phyloP scores from a whole-genome alignment of 176 grass and related monocot species.

The Aechmea fasciata region DNA sequence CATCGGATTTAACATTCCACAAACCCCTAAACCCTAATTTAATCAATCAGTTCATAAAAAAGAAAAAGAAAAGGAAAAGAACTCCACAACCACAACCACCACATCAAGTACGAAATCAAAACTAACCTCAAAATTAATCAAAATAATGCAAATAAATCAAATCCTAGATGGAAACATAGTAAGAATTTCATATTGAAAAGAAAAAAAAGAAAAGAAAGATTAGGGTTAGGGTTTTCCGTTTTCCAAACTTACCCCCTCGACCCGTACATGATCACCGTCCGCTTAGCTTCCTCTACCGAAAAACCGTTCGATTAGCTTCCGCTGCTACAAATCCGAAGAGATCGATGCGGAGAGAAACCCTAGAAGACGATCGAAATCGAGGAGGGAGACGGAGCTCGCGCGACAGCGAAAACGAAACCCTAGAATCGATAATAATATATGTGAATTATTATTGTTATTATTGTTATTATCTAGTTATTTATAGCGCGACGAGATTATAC shows the following conservation, averaged over 20 bases:
- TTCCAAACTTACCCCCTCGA: slow-evolving; percentile 15
- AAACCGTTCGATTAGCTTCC: neutral
- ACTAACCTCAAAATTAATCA: neutral
- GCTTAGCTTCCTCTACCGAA: neutral
- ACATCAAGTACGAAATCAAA: neutral
- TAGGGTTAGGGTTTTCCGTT: slow-evolving; percentile 12
- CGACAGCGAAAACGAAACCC: no score
- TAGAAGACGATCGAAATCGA: no score
- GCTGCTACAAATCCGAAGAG: neutral
- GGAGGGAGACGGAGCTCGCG: no score
- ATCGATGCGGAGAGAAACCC: no score
- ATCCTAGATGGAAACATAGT: neutral
- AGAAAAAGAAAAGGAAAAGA: no score
- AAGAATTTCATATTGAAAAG: neutral
- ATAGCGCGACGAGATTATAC: no score
- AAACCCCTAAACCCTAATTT: no score
- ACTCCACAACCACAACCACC: neutral
- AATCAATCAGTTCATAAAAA: no score
- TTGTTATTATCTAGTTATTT: no score
- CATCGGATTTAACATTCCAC: no score
- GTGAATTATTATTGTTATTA: no score
- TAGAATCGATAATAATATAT: no score
- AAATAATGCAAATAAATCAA: neutral
- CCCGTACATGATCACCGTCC: slow-evolving; percentile 11
- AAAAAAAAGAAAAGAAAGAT: neutral